These are phyloP conservation scores for Pseudogymnoascus sp. DNA, from an alignment of 2,329 filamentous ascomycete genomes.

Conservation along the genomic window DNA sequence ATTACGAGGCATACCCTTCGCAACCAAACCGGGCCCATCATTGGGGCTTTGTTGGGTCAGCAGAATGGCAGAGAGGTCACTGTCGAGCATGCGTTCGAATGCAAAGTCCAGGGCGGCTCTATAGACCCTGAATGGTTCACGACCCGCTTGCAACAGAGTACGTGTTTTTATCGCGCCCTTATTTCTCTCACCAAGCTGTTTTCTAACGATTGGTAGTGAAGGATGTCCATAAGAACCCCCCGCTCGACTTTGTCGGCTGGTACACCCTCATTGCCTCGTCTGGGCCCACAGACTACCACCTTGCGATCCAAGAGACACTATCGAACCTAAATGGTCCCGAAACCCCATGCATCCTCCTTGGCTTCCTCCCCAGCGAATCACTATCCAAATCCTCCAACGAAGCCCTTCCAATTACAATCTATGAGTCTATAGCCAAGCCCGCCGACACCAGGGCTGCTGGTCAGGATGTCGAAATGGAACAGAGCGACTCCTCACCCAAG, in stretches of 20 bases:
- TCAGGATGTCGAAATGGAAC: slow-evolving; percentile 68
- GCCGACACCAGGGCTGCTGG: slow-evolving; percentile 50
- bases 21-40: slow-evolving; percentile 65
- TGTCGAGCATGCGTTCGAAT: slow-evolving; percentile 89
- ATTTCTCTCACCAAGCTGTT: not conserved
- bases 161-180: slow-evolving; percentile 30
- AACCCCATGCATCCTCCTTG: slow-evolving; percentile 55
- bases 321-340: not conserved
- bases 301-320: slow-evolving; percentile 53
- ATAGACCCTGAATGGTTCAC: slow-evolving; percentile 65
- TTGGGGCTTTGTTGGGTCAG: slow-evolving; percentile 84
- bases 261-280: slow-evolving; percentile 70
- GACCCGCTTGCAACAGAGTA: slow-evolving; percentile 78
- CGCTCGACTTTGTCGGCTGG: slow-evolving; percentile 86
- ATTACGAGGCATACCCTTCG: slow-evolving; percentile 86
- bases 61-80: slow-evolving; percentile 87
- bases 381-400: slow-evolving; percentile 56
- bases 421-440: slow-evolving; percentile 77
- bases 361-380: slow-evolving; percentile 68
- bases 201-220: slow-evolving; percentile 55
- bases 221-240: slow-evolving; percentile 77
- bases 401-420: slow-evolving; percentile 83
- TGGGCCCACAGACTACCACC: slow-evolving; percentile 61
- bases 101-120: slow-evolving; percentile 44
- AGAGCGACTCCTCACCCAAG: slow-evolving; percentile 47